A percentile compares a stretch with the other conserved stretches of the same genome.
Conservation (phyloP, 768 basidiomycete species). For the Pseudohyphozyma bogoriensis region DNA sequence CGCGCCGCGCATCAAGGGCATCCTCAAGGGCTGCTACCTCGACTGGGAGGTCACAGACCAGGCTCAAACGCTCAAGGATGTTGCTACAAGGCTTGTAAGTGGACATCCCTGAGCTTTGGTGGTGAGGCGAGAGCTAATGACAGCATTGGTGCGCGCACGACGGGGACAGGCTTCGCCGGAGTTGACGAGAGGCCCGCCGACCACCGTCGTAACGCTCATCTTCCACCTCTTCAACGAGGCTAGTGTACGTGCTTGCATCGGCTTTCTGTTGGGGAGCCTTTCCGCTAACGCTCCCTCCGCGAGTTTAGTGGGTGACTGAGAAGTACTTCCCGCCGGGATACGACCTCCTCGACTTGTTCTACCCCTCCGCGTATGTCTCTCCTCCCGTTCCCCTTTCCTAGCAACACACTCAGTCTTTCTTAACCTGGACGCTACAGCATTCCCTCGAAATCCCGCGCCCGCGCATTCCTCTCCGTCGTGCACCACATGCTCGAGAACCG, state of each 20-base stretch:
- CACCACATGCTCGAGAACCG: constrained; percentile 69
- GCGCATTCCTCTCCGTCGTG: constrained; percentile 71
- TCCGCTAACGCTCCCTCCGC: background rate
- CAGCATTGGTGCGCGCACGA: too few relatives aligned
- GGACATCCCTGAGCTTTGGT: constrained; percentile 1
- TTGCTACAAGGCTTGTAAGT: constrained; percentile 50
- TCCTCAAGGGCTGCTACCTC: constrained; percentile 54
- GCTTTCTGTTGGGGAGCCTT: background rate
- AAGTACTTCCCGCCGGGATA: constrained; percentile 60
- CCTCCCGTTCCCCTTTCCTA: background rate
- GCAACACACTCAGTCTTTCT: background rate
- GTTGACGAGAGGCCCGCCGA: constrained; percentile 56
- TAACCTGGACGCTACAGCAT: constrained; percentile 34
- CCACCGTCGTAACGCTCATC: constrained; percentile 61
- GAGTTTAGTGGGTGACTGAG: constrained; percentile 38
- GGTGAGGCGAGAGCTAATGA: background rate
- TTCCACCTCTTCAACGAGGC: constrained; percentile 64
- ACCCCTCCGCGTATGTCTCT: constrained; percentile 49
- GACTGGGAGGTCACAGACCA: constrained; percentile 47
- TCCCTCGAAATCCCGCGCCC: constrained; percentile 61
- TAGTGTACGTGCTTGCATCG: constrained; percentile 44
- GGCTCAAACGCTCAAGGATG: constrained; percentile 51
- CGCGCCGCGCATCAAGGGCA: constrained; percentile 65
- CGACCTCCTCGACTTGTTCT: constrained; percentile 67
- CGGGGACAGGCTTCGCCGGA: background rate